These are phyloP conservation scores for Penicillium sp. DNA, from an alignment of 2,329 filamentous ascomycete species.

Conservation along the genomic window DNA sequence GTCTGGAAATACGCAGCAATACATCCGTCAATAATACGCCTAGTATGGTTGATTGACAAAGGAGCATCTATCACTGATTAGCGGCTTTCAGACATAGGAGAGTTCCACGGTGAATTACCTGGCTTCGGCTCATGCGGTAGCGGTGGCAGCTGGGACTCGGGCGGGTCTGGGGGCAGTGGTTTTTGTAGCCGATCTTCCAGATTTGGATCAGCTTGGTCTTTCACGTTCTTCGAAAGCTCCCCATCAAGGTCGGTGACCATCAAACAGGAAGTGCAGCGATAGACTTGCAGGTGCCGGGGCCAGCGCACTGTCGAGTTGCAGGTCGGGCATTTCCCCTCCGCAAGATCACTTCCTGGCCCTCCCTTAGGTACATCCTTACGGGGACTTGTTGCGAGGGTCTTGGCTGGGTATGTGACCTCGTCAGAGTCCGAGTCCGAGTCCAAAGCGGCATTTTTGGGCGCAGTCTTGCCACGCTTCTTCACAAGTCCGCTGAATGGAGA, in stretches of 20 bases:
- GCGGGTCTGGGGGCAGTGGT: slow-evolving; percentile 2
- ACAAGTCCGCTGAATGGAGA: slow-evolving; percentile 62
- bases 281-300: slow-evolving; percentile 70
- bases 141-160: slow-evolving; percentile 6
- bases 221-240: slow-evolving; percentile 21
- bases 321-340: slow-evolving; percentile 77
- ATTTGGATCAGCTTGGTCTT: slow-evolving; percentile 16
- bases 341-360: slow-evolving; percentile 59
- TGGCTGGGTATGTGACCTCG: slow-evolving; percentile 31
- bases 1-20: slow-evolving; percentile 52
- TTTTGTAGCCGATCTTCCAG: slow-evolving; percentile 4
- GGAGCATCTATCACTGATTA: slow-evolving; percentile 37
- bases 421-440: slow-evolving; percentile 50
- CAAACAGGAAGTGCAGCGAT: slow-evolving; percentile 79
- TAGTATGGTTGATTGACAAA: slow-evolving; percentile 63
- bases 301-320: slow-evolving; percentile 79
- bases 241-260: slow-evolving; percentile 78
- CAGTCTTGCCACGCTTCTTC: slow-evolving; percentile 56
- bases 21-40: slow-evolving; percentile 57
- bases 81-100: slow-evolving; percentile 1
- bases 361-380: slow-evolving; percentile 36
- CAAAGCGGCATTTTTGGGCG: slow-evolving; percentile 41
- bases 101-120: slow-evolving; percentile 10
- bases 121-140: slow-evolving; percentile 1
- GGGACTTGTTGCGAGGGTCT: slow-evolving; percentile 38